These are phyloP conservation scores for Skeletonema costatum DNA, from an alignment of 108 stramenopile species.

Conservation along the genomic window DNA sequence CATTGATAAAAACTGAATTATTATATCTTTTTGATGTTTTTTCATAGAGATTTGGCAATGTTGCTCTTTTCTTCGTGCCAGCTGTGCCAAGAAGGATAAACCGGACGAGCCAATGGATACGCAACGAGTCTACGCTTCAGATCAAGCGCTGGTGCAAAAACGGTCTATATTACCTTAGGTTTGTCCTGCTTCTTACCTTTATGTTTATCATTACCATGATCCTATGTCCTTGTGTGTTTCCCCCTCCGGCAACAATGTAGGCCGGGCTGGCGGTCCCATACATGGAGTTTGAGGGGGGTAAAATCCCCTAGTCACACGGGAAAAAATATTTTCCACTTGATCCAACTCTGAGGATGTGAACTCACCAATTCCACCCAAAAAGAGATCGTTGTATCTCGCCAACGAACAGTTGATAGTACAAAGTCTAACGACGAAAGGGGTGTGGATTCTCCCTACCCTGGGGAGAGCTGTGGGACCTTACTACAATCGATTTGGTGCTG, in stretches of 20 bases:
- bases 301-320: slow-evolving; percentile 26
- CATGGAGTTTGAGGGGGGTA: slow-evolving; percentile 8
- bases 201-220: slow-evolving; percentile 63
- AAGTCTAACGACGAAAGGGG: neutral
- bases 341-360: neutral
- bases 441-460: slow-evolving; percentile 35
- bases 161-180: too few species aligned
- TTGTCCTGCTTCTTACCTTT: too few species aligned
- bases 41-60: slow-evolving; percentile 37
- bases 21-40: neutral
- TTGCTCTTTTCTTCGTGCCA: slow-evolving; percentile 41
- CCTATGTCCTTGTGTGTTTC: slow-evolving; percentile 50
- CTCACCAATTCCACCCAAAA: neutral
- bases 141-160: neutral
- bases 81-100: slow-evolving; percentile 17
- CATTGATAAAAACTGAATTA: neutral
- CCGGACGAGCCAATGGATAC: neutral
- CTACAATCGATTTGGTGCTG: slow-evolving; percentile 53
- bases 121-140: neutral
- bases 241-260: slow-evolving; percentile 25
- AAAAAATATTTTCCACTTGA: slow-evolving; percentile 12
- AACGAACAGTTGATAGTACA: neutral
- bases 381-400: neutral
- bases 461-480: slow-evolving; percentile 25
- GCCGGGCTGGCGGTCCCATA: slow-evolving; percentile 33